phyloP scores from a whole-genome alignment of 352 stramenopile species.

The Pythium sp. region DNA sequence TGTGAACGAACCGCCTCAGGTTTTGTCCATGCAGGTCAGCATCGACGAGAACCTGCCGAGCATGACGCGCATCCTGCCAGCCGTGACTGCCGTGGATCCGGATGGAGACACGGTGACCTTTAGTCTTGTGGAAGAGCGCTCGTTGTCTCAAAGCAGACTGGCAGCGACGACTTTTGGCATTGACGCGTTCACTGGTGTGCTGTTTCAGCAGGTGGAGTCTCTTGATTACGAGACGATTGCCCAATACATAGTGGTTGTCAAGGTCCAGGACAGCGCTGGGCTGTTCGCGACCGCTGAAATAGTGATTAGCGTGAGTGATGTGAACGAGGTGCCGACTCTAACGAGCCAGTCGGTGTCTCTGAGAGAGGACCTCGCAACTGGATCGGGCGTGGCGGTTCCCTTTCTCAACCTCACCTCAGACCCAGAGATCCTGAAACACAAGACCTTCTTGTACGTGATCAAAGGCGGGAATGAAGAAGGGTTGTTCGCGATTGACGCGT shows the following conservation, averaged over 20 bases:
- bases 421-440: conserved; percentile 4
- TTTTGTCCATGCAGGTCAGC: conserved; percentile 9
- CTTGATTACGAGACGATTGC: conserved; percentile 36
- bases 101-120: conserved; percentile 27
- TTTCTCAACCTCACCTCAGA: conserved; percentile 10
- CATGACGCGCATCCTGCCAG: conserved; percentile 16
- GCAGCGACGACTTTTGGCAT: conserved; percentile 38
- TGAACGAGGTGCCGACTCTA: conserved; percentile 32
- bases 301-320: conserved; percentile 23
- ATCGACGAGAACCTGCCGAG: conserved; percentile 32
- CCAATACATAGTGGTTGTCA: conserved; percentile 7
- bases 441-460: neutral
- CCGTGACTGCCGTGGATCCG: conserved; percentile 24
- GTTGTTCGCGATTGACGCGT: conserved; percentile 3
- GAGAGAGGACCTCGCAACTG: conserved; percentile 16
- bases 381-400: neutral
- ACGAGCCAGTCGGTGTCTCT: conserved; percentile 16
- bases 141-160: neutral
- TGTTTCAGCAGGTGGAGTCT: conserved; percentile 27
- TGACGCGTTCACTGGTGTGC: conserved; percentile 30
- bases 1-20: conserved; percentile 30
- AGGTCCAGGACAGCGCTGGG: conserved; percentile 14
- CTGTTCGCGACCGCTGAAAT: conserved; percentile 21
- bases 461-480: neutral
- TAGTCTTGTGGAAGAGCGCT: conserved; percentile 24